phyloP scores from a whole-genome alignment of 345 rosid species.

The Salix viminalis region DNA sequence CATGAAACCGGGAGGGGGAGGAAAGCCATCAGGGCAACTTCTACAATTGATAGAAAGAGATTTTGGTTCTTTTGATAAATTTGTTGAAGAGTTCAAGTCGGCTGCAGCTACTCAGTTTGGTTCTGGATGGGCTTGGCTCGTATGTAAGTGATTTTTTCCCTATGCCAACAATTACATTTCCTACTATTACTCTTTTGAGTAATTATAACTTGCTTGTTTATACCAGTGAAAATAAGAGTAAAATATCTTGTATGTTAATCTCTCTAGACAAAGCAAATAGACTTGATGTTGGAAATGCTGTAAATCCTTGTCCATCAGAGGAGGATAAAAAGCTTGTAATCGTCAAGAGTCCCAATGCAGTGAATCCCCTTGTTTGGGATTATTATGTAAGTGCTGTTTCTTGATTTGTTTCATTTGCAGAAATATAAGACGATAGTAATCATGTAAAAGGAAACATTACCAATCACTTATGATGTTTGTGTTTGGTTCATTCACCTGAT shows the following conservation, averaged over 20 bases:
- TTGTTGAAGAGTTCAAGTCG: constrained; percentile 47
- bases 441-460: neutral
- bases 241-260: constrained; percentile 3
- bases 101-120: constrained; percentile 87
- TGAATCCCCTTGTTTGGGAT: constrained; percentile 94
- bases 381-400: constrained; percentile 52
- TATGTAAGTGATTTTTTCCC: constrained; percentile 43
- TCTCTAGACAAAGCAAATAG: constrained; percentile 70
- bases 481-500: constrained; percentile 17
- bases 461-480: neutral
- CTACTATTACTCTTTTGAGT: neutral
- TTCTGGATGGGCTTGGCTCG: constrained; percentile 98
- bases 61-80: constrained; percentile 69
- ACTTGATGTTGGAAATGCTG: constrained; percentile 60
- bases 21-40: constrained; percentile 81
- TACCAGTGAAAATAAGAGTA: neutral
- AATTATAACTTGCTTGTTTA: neutral
- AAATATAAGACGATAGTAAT: neutral
- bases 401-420: neutral
- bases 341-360: constrained; percentile 83
- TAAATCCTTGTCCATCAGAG: constrained; percentile 61
- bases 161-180: neutral
- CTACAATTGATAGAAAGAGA: constrained; percentile 70
- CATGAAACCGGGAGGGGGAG: constrained; percentile 88
- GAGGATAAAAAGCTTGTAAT: constrained; percentile 77